A percentile compares a stretch with the other conserved stretches of the same genome.
phyloP scores from a whole-genome alignment of 2,329 filamentous ascomycete genomes.

The Diaporthe destruens region DNA sequence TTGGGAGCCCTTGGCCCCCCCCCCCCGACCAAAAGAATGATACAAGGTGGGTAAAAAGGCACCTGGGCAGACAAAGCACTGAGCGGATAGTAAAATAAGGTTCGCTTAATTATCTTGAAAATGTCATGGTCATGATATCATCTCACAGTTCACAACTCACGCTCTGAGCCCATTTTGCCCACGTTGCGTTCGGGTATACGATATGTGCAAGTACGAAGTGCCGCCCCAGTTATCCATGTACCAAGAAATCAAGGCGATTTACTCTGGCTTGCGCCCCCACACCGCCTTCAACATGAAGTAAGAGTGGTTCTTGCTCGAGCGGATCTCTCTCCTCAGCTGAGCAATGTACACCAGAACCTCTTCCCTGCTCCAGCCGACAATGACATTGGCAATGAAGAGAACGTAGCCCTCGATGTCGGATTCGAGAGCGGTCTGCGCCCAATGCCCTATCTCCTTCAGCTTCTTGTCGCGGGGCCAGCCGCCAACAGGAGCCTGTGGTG shows the following conservation, averaged over 20 bases:
- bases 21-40: too few relatives aligned
- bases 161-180: background rate
- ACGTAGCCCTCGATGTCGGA: constrained; percentile 42
- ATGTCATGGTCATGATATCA: constrained; percentile 7
- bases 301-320: constrained; percentile 47
- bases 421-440: constrained; percentile 36
- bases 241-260: background rate
- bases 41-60: background rate
- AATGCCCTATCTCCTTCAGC: constrained; percentile 47
- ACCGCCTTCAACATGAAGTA: constrained; percentile 50
- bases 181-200: background rate
- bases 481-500: constrained; percentile 45
- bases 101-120: background rate
- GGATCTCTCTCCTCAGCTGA: constrained; percentile 51
- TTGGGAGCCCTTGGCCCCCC: background rate
- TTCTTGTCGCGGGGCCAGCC: constrained; percentile 49
- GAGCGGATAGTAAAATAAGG: background rate
- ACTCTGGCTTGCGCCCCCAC: constrained; percentile 48
- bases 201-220: background rate
- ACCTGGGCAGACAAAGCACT: background rate
- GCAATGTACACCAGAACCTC: constrained; percentile 53
- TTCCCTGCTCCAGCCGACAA: constrained; percentile 52
- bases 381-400: constrained; percentile 52
- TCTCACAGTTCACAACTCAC: background rate
- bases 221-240: background rate